A percentile compares a stretch with the other conserved stretches of the same genome.
phyloP scores from a whole-genome alignment of 148 eudicot species.

The Selenicereus undatus region DNA sequence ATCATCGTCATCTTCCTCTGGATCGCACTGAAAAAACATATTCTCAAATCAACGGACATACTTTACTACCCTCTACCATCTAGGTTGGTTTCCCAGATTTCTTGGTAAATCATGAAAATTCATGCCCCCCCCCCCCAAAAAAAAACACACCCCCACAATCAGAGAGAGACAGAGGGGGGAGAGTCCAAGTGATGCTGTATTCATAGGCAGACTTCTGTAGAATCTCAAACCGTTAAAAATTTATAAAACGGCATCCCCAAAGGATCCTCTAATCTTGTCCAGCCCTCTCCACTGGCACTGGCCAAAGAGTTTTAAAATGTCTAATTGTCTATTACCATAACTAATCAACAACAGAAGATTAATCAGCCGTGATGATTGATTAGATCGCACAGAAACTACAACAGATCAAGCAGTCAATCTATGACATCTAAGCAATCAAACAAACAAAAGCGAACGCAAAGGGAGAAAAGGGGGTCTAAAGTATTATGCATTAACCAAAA shows the following conservation, averaged over 20 bases:
- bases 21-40: constrained; percentile 50
- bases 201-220: neutral
- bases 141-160: no score
- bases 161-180: no score
- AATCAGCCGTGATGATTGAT: neutral
- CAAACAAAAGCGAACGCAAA: neutral
- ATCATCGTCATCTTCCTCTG: constrained; percentile 58
- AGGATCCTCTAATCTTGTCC: neutral
- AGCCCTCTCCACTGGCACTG: neutral
- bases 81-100: neutral
- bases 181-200: no score
- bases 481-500: neutral
- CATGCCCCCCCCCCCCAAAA: neutral
- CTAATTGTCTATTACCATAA: neutral
- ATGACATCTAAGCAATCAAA: neutral
- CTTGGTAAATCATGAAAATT: neutral
- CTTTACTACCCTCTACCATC: neutral
- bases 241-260: neutral
- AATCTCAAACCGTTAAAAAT: neutral
- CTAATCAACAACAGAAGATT: neutral
- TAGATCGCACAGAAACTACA: neutral
- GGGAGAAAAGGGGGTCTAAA: no score
- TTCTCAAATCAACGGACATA: neutral
- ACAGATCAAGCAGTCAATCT: neutral
- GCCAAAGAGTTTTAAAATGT: neutral